Evolutionary conservation across 2,329 filamentous ascomycete species (phyloP), one percentile per base, ranked within the genome.

Genomic region (Penicillium digitatum): DNA sequence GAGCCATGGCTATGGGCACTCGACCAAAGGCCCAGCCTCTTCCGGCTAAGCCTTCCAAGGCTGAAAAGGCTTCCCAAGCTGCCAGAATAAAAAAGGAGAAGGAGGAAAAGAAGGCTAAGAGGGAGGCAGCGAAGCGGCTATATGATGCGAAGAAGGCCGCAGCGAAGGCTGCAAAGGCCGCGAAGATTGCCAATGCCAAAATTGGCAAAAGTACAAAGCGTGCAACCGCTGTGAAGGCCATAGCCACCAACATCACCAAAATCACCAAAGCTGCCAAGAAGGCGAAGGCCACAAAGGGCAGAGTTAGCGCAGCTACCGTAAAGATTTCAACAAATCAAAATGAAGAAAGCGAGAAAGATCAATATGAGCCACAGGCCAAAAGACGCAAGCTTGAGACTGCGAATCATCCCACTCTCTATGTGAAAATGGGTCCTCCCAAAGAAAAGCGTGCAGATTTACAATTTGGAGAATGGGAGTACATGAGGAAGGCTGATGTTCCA

Each of bases 321-420:
- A 14, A 22, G 10, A 24, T 24, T 29, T 14, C 5, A 22, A 10
- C 18, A 27, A 26, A 26, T 14, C 45, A 20, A 37, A 8, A 24
- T 3, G 47, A 48, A 26, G 49, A 59, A 22, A 29, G n/a, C 5
- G 57, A 53, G 14, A 48, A 48, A n/a, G 45, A 48, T 5, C 18
- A 34, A 14, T 11, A 43, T 29, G 29, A 31, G 9, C 22, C 29
- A 26, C 29, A 16, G 8, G 2, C 39, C 14, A 51, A 51, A 29
- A 51, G 31, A 10, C 48, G 40, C 8, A 51, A 18, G 48, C 20
- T 45, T 18, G n/a, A 4, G n/a, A 22, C 31, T n/a, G 3, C 2
- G 10, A 3, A 5, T 29, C 16, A 18, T 29, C 10, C 14, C 5
- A 5, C n/a, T n/a, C 3, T 24, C 12, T 27, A n/a, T n/a, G 35